Conservation (phyloP, 371 early-diverging fungal genomes). For the Vavraia culicis region DNA sequence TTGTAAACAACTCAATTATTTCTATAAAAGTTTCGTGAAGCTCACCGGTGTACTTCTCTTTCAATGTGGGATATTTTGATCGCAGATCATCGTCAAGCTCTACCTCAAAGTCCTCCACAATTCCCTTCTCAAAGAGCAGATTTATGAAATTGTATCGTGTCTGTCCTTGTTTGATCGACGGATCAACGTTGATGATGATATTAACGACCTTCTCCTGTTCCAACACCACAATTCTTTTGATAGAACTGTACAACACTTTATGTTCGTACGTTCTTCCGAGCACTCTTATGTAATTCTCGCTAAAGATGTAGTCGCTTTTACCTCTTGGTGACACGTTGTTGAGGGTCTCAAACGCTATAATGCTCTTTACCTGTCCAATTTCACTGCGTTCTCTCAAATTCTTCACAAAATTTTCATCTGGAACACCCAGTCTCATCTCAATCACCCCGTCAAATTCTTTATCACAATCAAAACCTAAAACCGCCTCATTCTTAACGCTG, state of each 20-base stretch:
- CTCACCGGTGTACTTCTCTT: slow-evolving; percentile 63
- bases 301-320: slow-evolving; percentile 37
- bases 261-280: slow-evolving; percentile 43
- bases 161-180: slow-evolving; percentile 89
- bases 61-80: too few relatives aligned
- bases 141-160: slow-evolving; percentile 84
- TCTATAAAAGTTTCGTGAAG: slow-evolving; percentile 63
- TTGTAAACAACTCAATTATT: slow-evolving; percentile 63
- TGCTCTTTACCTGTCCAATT: slow-evolving; percentile 23
- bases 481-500: slow-evolving; percentile 36
- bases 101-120: slow-evolving; percentile 9
- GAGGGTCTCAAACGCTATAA: slow-evolving; percentile 28
- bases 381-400: slow-evolving; percentile 14
- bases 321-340: slow-evolving; percentile 38
- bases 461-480: slow-evolving; percentile 28
- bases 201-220: slow-evolving; percentile 27
- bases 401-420: slow-evolving; percentile 11
- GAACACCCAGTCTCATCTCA: slow-evolving; percentile 23
- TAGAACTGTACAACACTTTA: slow-evolving; percentile 32
- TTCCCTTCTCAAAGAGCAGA: slow-evolving; percentile 53
- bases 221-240: slow-evolving; percentile 29
- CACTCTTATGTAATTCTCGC: slow-evolving; percentile 26
- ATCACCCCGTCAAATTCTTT: slow-evolving; percentile 26
- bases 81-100: slow-evolving; percentile 46
- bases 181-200: slow-evolving; percentile 73